A percentile compares a stretch with the other conserved stretches of the same genome.
These are phyloP conservation scores for Capronia epimyces DNA, from an alignment of 2,329 filamentous ascomycete species.

Conservation along the genomic window DNA sequence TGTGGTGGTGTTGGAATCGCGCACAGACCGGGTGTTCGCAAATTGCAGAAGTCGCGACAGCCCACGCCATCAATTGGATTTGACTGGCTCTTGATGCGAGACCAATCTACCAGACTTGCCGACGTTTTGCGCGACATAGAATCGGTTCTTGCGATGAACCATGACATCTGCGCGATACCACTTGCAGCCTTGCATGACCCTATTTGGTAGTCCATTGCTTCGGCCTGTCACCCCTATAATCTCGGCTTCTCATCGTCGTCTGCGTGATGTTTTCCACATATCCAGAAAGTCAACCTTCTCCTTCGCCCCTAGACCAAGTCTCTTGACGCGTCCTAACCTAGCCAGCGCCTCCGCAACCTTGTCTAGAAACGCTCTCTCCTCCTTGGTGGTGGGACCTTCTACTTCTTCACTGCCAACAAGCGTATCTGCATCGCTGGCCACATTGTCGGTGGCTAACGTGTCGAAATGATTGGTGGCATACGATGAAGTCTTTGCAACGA, in stretches of 20 bases:
- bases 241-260: slow-evolving; percentile 18
- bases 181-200: neutral
- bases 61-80: neutral
- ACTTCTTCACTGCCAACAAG: slow-evolving; percentile 30
- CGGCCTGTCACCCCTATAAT: neutral
- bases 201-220: neutral
- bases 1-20: neutral
- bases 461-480: slow-evolving; percentile 46
- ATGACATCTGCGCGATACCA: no score
- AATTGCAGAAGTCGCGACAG: slow-evolving; percentile 7
- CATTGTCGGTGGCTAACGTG: slow-evolving; percentile 38
- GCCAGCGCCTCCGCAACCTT: slow-evolving; percentile 78
- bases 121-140: neutral
- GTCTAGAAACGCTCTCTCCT: slow-evolving; percentile 69
- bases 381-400: slow-evolving; percentile 36
- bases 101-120: neutral
- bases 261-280: slow-evolving; percentile 53
- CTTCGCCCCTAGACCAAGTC: slow-evolving; percentile 73
- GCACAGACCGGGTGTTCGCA: slow-evolving; percentile 13
- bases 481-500: slow-evolving; percentile 28
- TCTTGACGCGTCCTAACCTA: slow-evolving; percentile 78
- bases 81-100: neutral
- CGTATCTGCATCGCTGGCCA: slow-evolving; percentile 27
- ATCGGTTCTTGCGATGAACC: neutral
- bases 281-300: slow-evolving; percentile 81